Conservation (phyloP, 2,329 filamentous ascomycete species). For the Metarhizium guizhouense region DNA sequence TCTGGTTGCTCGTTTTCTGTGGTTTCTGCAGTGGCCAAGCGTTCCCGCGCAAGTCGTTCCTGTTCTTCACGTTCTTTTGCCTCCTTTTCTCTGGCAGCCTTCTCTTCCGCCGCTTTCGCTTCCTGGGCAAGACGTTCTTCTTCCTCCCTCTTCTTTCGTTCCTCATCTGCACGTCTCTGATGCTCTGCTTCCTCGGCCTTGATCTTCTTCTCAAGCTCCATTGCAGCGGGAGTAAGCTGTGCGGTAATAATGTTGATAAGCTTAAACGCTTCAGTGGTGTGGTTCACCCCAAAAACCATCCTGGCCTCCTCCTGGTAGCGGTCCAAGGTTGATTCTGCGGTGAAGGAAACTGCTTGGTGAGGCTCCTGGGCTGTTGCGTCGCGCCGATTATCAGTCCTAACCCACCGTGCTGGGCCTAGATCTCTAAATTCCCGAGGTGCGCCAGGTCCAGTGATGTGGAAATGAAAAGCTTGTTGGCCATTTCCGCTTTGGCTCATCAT, state of each 20-base stretch:
- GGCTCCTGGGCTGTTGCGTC: constrained; percentile 48
- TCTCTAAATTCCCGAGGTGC: constrained; percentile 44
- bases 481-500: constrained; percentile 34
- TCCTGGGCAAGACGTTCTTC: constrained; percentile 59
- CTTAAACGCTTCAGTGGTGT: constrained; percentile 56
- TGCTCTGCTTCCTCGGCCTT: constrained; percentile 50
- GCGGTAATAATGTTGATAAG: constrained; percentile 62
- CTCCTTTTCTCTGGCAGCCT: constrained; percentile 56
- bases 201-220: constrained; percentile 67
- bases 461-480: constrained; percentile 45
- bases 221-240: constrained; percentile 71
- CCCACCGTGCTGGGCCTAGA: constrained; percentile 29
- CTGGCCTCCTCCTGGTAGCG: constrained; percentile 88
- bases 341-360: constrained; percentile 68
- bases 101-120: constrained; percentile 64
- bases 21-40: constrained; percentile 49
- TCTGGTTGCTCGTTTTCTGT: constrained; percentile 25
- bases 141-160: constrained; percentile 53
- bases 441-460: constrained; percentile 46
- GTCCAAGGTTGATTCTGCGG: constrained; percentile 58
- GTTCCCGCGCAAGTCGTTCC: constrained; percentile 11
- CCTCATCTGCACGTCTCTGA: constrained; percentile 42
- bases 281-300: constrained; percentile 66
- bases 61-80: constrained; percentile 58
- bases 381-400: constrained; percentile 38